Evolutionary conservation across 805 yeast species (phyloP).

Genomic region (Myxozyma vanderwaltii): DNA sequence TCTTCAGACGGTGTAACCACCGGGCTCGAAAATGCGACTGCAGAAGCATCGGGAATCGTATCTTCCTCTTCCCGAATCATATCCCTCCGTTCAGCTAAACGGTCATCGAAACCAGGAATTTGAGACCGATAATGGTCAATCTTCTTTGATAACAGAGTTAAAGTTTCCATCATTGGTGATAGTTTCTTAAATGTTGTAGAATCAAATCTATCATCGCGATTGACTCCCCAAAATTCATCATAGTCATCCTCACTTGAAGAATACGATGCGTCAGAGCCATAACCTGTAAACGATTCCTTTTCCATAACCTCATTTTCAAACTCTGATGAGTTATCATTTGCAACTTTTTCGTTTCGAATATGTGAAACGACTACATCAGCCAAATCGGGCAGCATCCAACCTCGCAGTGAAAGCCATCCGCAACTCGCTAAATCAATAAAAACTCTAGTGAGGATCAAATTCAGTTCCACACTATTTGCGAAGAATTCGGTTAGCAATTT

Average conservation of each 20-base stretch:
- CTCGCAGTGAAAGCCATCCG: slow-evolving; percentile 36
- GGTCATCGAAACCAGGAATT: slow-evolving; percentile 26
- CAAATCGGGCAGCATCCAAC: slow-evolving; percentile 33
- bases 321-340: too few species aligned
- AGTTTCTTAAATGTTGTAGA: slow-evolving; percentile 7
- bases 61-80: slow-evolving; percentile 25
- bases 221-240: slow-evolving; percentile 32
- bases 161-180: slow-evolving; percentile 25
- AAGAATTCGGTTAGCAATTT: slow-evolving; percentile 29
- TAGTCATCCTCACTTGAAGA: slow-evolving; percentile 13
- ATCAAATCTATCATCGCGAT: slow-evolving; percentile 11
- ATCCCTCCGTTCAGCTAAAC: slow-evolving; percentile 20
- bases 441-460: slow-evolving; percentile 37
- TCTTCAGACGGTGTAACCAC: not conserved
- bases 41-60: slow-evolving; percentile 7
- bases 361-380: slow-evolving; percentile 25
- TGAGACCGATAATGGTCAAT: slow-evolving; percentile 21
- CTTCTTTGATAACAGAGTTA: slow-evolving; percentile 11
- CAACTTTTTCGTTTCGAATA: not conserved
- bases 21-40: slow-evolving; percentile 24
- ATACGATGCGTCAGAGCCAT: slow-evolving; percentile 25
- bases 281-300: not conserved
- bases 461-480: slow-evolving; percentile 38
- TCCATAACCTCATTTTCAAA: not conserved
- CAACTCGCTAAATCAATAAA: slow-evolving; percentile 36